Base-by-base conservation (phyloP, 306 rosid genomes). In the Fragaria ananassa region DNA sequence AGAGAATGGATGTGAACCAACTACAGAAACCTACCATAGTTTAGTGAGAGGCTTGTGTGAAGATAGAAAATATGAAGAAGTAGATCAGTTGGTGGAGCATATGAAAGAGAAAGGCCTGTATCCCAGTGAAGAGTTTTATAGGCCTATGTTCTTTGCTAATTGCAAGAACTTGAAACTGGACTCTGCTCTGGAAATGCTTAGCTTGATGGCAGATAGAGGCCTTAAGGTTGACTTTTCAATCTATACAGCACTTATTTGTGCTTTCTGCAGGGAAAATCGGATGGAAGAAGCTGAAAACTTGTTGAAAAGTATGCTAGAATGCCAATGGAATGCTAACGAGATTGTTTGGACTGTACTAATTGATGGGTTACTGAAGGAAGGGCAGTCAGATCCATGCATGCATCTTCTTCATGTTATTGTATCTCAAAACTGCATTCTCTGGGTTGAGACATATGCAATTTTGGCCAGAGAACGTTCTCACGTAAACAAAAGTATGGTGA, bases 341-440 rank as follows among this genome's bases (percentile, higher is more conserved):
- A 81, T 86, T 77, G 86, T 71, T 45, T 86, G 85, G 89, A 82
- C 86, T 21, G 77, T 86, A 44, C 76, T 83, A 35, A 60, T 82
- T 35, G 86, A 85, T 77, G 84, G 89, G 15, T 74, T 85, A 71
- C 79, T 85, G 61, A 85, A 77, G 78, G 74, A 85, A 65, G 76
- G 78, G 76, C 75, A 70, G n/a, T 23, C 37, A 45, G 79, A 80
- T 74, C 34, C 75, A 51, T 76, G 85, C 74, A 78, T 78, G 83
- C 82, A 70, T 74, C 81, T 85, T 67, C 88, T 85, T 68, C 77
- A 79, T 74, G 62, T 75, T 49, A 80, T 86, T 79, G 76, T 83
- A 74, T 74, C 84, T 64, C 79, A 76, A 70, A 77, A 81, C 46
- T 79, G 76, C 74, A 35, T 21, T 58, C 67, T 75, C 45, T 77